phyloP scores from a whole-genome alignment of 345 rosid genomes.

The Bruguiera sexangula region DNA sequence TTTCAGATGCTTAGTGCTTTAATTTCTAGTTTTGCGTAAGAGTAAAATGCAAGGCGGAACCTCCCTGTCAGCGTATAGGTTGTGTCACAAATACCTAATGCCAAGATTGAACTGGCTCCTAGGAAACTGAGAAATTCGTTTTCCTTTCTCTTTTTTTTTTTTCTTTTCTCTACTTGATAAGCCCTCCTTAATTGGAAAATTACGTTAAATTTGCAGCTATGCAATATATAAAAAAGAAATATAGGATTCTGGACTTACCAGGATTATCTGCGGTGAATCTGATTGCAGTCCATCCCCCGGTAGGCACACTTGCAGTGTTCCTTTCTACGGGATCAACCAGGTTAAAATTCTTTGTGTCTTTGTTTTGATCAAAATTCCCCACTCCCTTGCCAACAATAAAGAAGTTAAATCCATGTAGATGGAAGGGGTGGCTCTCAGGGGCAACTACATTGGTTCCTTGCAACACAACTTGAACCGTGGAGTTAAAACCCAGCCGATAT shows the following conservation, averaged over 20 bases:
- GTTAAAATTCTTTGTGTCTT: slow-evolving; percentile 15
- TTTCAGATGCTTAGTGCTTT: too few relatives aligned
- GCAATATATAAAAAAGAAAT: too few relatives aligned
- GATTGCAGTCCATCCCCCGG: slow-evolving; percentile 22
- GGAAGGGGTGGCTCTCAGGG: slow-evolving; percentile 23
- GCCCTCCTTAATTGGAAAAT: too few relatives aligned
- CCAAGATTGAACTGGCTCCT: too few relatives aligned
- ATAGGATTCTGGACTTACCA: not conserved
- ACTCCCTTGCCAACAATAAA: slow-evolving; percentile 17
- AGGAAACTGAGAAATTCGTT: too few relatives aligned
- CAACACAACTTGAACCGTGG: slow-evolving; percentile 19
- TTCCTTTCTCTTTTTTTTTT: too few relatives aligned
- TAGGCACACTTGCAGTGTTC: slow-evolving; percentile 19
- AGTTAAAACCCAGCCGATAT: slow-evolving; percentile 15
- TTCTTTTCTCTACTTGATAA: too few relatives aligned
- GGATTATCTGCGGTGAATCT: slow-evolving; percentile 25
- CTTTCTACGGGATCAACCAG: slow-evolving; percentile 23
- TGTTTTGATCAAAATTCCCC: slow-evolving; percentile 17
- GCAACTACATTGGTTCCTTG: slow-evolving; percentile 21
- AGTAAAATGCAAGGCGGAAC: too few relatives aligned
- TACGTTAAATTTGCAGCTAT: too few relatives aligned
- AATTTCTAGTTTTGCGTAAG: too few relatives aligned
- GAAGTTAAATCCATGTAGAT: slow-evolving; percentile 24
- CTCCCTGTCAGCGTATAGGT: too few relatives aligned
- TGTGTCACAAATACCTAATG: too few relatives aligned